A percentile compares a stretch with the other conserved stretches of the same genome.
phyloP scores from a whole-genome alignment of 495 filamentous ascomycete species.

The Glarea lozoyensis region DNA sequence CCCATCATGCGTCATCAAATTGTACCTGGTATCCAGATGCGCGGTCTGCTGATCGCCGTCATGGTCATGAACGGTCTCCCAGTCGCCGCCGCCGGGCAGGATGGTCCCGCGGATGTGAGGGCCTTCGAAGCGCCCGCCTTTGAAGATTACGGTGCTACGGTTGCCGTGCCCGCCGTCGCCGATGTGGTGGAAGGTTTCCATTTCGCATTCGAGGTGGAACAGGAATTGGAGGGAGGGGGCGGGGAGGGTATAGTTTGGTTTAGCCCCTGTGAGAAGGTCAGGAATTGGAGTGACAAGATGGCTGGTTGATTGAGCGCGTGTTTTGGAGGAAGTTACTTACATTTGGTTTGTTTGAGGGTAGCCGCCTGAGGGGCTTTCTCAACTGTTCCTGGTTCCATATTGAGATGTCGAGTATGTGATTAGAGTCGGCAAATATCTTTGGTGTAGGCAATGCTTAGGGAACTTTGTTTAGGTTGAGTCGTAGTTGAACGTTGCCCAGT shows the following conservation, averaged over 20 bases:
- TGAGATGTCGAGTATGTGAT: too few relatives aligned
- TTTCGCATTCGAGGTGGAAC: background rate
- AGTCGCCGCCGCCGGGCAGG: background rate
- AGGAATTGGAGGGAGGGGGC: background rate
- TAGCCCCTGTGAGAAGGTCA: background rate
- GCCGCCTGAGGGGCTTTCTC: background rate
- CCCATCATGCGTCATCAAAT: background rate
- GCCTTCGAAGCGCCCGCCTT: constrained; percentile 6
- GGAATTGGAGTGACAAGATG: background rate
- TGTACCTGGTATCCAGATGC: constrained; percentile 1
- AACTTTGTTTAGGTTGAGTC: too few relatives aligned
- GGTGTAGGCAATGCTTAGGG: too few relatives aligned
- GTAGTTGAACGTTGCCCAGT: too few relatives aligned
- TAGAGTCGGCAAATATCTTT: too few relatives aligned
- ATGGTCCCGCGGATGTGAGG: background rate
- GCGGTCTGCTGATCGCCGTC: constrained; percentile 2
- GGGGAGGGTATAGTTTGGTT: background rate
- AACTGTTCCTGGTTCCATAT: background rate
- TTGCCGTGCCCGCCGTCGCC: constrained; percentile 2
- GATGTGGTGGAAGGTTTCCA: constrained; percentile 1
- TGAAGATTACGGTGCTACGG: constrained; percentile 6
- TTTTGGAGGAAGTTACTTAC: background rate
- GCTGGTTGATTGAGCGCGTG: background rate
- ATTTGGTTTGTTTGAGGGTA: background rate
- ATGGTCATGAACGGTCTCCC: constrained; percentile 4